A percentile compares a stretch with the other conserved stretches of the same genome.
Conservation (phyloP, 768 basidiomycete genomes). For the Phanerodontia chrysosporium region DNA sequence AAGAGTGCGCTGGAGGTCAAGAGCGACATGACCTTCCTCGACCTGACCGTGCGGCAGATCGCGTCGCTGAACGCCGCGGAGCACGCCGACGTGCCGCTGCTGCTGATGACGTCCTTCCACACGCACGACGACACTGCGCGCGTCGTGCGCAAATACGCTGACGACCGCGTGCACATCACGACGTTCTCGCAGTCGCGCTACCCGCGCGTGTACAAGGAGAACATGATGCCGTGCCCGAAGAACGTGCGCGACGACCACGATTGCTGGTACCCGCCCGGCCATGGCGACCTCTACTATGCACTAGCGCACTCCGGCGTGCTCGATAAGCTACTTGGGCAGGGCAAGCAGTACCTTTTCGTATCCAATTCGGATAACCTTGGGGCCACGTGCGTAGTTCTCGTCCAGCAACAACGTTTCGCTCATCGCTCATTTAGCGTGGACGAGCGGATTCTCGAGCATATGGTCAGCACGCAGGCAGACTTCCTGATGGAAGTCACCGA, state of each 20-base stretch:
- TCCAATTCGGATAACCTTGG: slow-evolving; percentile 77
- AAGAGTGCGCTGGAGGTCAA: slow-evolving; percentile 74
- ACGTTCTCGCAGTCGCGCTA: slow-evolving; percentile 72
- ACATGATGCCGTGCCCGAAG: slow-evolving; percentile 59
- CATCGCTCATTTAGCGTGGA: slow-evolving; percentile 46
- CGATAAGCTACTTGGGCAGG: slow-evolving; percentile 62
- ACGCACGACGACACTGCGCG: slow-evolving; percentile 74
- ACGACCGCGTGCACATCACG: slow-evolving; percentile 70
- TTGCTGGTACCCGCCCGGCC: slow-evolving; percentile 77
- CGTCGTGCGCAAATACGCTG: slow-evolving; percentile 69
- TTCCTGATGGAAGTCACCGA: slow-evolving; percentile 77
- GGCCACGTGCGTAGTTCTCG: slow-evolving; percentile 43
- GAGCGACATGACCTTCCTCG: slow-evolving; percentile 67
- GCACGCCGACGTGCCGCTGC: slow-evolving; percentile 68
- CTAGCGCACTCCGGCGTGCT: slow-evolving; percentile 65
- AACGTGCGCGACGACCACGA: slow-evolving; percentile 54
- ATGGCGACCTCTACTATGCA: slow-evolving; percentile 75
- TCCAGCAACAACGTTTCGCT: not conserved
- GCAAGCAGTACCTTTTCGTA: slow-evolving; percentile 76
- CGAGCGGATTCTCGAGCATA: slow-evolving; percentile 60
- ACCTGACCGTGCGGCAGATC: slow-evolving; percentile 58
- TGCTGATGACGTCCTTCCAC: slow-evolving; percentile 81
- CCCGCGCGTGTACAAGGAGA: slow-evolving; percentile 69
- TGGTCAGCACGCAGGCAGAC: slow-evolving; percentile 59
- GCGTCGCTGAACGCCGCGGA: slow-evolving; percentile 62